These are phyloP conservation scores for Geranium rotundifolium DNA, from an alignment of 345 rosid genomes.

Conservation along the genomic window DNA sequence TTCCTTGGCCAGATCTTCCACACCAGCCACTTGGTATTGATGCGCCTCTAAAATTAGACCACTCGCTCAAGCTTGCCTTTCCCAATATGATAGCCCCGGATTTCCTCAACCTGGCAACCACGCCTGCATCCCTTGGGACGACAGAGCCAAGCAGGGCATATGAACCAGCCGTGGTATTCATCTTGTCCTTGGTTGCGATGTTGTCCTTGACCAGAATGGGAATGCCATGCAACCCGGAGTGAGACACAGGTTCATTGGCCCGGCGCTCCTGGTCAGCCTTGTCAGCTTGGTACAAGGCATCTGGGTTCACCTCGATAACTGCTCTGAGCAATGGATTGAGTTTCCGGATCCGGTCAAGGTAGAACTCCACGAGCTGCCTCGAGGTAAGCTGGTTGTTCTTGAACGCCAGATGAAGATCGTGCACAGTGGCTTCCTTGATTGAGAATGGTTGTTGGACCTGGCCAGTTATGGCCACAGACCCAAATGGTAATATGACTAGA, in stretches of 20 bases:
- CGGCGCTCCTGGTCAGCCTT: conserved; percentile 44
- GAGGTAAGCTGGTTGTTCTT: conserved; percentile 39
- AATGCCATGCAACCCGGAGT: conserved; percentile 42
- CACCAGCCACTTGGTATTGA: conserved; percentile 31
- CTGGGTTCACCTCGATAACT: conserved; percentile 64
- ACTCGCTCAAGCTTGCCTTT: conserved; percentile 64
- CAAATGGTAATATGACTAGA: conserved; percentile 2
- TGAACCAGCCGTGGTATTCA: conserved; percentile 72
- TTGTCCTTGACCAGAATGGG: conserved; percentile 60
- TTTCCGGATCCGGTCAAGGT: conserved; percentile 28
- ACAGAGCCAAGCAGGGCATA: conserved; percentile 50
- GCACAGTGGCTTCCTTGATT: conserved; percentile 33
- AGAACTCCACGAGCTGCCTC: conserved; percentile 44
- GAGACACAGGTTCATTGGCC: conserved; percentile 9
- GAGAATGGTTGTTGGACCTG: conserved; percentile 14
- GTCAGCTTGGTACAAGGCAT: conserved; percentile 43
- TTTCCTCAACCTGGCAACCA: conserved; percentile 39
- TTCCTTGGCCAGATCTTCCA: conserved; percentile 56
- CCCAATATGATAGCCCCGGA: conserved; percentile 65
- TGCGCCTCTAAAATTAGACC: conserved; percentile 34
- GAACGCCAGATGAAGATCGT: conserved; percentile 37
- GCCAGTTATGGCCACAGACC: not conserved
- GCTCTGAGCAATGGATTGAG: conserved; percentile 44
- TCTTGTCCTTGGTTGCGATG: conserved; percentile 48
- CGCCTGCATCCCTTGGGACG: conserved; percentile 53